Evolutionary conservation across 108 stramenopile genomes (phyloP).

Genomic region (Parietichytrium sp.): DNA sequence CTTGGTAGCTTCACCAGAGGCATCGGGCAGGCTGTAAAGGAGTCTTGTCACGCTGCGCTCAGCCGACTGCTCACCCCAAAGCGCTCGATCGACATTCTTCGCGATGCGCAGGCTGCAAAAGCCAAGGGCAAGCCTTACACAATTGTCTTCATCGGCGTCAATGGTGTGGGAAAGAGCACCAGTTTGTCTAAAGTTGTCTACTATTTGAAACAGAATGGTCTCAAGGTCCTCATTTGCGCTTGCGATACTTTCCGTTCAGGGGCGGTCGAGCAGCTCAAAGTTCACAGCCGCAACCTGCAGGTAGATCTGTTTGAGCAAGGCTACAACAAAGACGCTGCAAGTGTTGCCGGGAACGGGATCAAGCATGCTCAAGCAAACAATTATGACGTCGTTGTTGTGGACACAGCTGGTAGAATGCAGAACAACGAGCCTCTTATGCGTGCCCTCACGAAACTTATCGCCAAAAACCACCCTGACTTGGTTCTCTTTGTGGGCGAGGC

Average conservation of each 20-base stretch:
- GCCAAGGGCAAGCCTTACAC: conserved; percentile 67
- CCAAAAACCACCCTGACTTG: conserved; percentile 83
- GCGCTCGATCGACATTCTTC: conserved; percentile 41
- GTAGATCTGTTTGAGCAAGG: conserved; percentile 88
- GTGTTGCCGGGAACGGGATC: conserved; percentile 83
- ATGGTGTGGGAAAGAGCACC: conserved; percentile 74
- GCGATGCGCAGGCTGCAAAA: conserved; percentile 42
- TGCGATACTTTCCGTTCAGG: conserved; percentile 97
- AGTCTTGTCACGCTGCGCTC: conserved; percentile 52
- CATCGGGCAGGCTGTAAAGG: conserved; percentile 44
- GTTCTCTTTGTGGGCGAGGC: conserved; percentile 93
- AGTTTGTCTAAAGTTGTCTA: conserved; percentile 62
- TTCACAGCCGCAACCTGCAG: conserved; percentile 82
- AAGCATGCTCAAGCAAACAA: conserved; percentile 73
- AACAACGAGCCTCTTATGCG: conserved; percentile 94
- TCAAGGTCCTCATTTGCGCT: conserved; percentile 71
- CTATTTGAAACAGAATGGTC: conserved; percentile 62
- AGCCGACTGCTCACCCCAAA: conserved; percentile 56
- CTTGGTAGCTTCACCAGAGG: conserved; percentile 46
- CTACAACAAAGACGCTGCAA: conserved; percentile 85
- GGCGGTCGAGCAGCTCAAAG: conserved; percentile 90
- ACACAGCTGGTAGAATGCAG: conserved; percentile 96
- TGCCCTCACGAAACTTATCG: conserved; percentile 83
- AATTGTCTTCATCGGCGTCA: conserved; percentile 91
- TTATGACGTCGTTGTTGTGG: conserved; percentile 88